These are phyloP conservation scores for Fusarium poae DNA, from an alignment of 2,329 filamentous ascomycete species.

Conservation along the genomic window DNA sequence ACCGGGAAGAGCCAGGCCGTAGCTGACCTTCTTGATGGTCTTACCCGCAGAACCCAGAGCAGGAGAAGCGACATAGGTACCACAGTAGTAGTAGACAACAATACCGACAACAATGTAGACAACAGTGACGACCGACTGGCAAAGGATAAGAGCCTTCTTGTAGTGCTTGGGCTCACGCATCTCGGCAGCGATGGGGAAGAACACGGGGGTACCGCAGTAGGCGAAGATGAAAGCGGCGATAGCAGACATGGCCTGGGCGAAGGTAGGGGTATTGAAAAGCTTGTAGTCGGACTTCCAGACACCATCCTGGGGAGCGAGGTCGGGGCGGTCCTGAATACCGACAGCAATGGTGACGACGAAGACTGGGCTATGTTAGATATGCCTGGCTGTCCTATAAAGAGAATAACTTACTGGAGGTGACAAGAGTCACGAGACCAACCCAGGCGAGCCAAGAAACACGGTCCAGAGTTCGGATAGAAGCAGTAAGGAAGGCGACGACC, in stretches of 20 bases:
- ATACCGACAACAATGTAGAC: conserved; percentile 53
- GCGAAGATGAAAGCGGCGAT: conserved; percentile 55
- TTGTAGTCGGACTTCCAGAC: conserved; percentile 52
- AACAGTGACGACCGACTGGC: conserved; percentile 48
- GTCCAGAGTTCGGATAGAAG: conserved; percentile 51
- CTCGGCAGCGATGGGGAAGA: conserved; percentile 52
- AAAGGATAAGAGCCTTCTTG: conserved; percentile 48
- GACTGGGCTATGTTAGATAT: conserved; percentile 11
- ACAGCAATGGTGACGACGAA: conserved; percentile 43
- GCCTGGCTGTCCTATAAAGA: fast-evolving
- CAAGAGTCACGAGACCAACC: conserved; percentile 40
- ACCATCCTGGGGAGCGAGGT: conserved; percentile 35
- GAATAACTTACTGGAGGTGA: conserved; percentile 34
- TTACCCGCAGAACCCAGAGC: conserved; percentile 62
- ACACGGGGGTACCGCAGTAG: conserved; percentile 55
- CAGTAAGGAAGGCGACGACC: conserved; percentile 48
- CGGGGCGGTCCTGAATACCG: conserved; percentile 41
- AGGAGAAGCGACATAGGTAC: conserved; percentile 61
- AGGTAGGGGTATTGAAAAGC: conserved; percentile 50
- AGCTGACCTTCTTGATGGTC: conserved; percentile 59
- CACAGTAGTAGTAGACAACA: conserved; percentile 62
- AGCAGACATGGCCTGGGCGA: conserved; percentile 51
- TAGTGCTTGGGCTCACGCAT: conserved; percentile 52
- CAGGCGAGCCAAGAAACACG: conserved; percentile 53
- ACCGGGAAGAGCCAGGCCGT: conserved; percentile 55